Evolutionary conservation across 108 stramenopile genomes (phyloP).

Genomic region (Craspedostauros australis): DNA sequence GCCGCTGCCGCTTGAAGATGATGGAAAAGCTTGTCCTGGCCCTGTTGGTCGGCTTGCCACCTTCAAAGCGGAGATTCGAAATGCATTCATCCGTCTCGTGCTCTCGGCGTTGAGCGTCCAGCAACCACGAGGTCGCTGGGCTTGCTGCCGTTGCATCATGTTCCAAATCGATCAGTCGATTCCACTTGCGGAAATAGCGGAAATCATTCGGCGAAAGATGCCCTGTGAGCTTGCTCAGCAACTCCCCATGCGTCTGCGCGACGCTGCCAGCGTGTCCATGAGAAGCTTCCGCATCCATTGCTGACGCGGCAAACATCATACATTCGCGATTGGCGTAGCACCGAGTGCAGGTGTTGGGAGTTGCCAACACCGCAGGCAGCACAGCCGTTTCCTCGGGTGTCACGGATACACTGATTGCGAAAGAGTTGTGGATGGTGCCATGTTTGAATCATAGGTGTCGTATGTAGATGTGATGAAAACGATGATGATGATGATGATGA

Average conservation of each 20-base stretch:
- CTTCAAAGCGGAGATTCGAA: slow-evolving; percentile 48
- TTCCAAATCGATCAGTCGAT: slow-evolving; percentile 84
- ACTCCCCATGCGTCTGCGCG: slow-evolving; percentile 28
- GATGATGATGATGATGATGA: no score
- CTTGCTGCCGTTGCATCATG: slow-evolving; percentile 31
- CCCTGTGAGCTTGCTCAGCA: slow-evolving; percentile 63
- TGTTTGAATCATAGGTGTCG: no score
- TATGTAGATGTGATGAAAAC: no score
- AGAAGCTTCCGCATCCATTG: slow-evolving; percentile 4
- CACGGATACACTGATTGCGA: no score
- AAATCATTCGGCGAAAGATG: slow-evolving; percentile 55
- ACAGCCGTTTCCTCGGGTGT: no score
- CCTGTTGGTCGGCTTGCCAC: no score
- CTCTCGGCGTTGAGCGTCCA: slow-evolving; percentile 47
- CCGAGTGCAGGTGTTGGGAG: slow-evolving; percentile 44
- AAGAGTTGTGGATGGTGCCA: no score
- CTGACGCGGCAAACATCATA: slow-evolving; percentile 80
- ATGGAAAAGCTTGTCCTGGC: no score
- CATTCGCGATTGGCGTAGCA: slow-evolving; percentile 79
- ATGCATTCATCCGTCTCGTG: slow-evolving; percentile 55
- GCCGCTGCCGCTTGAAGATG: no score
- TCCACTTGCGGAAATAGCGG: slow-evolving; percentile 78
- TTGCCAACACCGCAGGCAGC: slow-evolving; percentile 51
- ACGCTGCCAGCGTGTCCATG: slow-evolving; percentile 5
- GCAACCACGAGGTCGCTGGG: slow-evolving; percentile 58